Percentiles rank a stretch among this genome's conserved stretches.
These are phyloP conservation scores for Sarocladium brachiariae DNA, from an alignment of 2,329 filamentous ascomycete species.

Conservation along the genomic window DNA sequence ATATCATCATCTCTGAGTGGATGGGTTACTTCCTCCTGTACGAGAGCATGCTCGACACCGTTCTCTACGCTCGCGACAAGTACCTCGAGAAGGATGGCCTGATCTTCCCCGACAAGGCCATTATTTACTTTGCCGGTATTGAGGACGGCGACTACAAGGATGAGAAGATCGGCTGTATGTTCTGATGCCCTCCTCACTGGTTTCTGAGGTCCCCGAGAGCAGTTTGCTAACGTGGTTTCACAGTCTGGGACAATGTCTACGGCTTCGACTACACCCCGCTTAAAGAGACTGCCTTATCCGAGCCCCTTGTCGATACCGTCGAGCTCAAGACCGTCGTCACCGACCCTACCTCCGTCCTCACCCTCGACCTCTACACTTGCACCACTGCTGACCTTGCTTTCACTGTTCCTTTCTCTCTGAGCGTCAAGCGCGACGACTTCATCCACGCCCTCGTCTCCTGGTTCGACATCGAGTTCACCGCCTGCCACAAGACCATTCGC, in stretches of 20 bases:
- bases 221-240: not conserved
- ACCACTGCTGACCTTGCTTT: constrained; percentile 79
- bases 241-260: constrained; percentile 99
- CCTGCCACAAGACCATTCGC: constrained; percentile 94
- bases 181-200: not conserved
- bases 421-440: constrained; percentile 81
- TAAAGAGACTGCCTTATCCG: constrained; percentile 86
- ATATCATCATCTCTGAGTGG: constrained; percentile 99
- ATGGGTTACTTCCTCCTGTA: constrained; percentile 99
- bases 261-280: constrained; percentile 95
- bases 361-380: constrained; percentile 90
- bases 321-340: constrained; percentile 96
- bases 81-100: constrained; percentile 82
- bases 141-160: constrained; percentile 99
- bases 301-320: constrained; percentile 95
- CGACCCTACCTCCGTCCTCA: constrained; percentile 77
- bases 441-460: constrained; percentile 93
- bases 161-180: constrained; percentile 97
- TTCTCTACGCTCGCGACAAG: constrained; percentile 89
- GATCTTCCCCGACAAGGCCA: constrained; percentile 98
- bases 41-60: constrained; percentile 98
- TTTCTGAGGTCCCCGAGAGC: no score
- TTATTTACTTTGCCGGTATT: constrained; percentile 92
- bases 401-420: constrained; percentile 67
- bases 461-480: constrained; percentile 99